These are phyloP conservation scores for Amanita phalloides DNA, from an alignment of 768 basidiomycete species.

Conservation along the genomic window DNA sequence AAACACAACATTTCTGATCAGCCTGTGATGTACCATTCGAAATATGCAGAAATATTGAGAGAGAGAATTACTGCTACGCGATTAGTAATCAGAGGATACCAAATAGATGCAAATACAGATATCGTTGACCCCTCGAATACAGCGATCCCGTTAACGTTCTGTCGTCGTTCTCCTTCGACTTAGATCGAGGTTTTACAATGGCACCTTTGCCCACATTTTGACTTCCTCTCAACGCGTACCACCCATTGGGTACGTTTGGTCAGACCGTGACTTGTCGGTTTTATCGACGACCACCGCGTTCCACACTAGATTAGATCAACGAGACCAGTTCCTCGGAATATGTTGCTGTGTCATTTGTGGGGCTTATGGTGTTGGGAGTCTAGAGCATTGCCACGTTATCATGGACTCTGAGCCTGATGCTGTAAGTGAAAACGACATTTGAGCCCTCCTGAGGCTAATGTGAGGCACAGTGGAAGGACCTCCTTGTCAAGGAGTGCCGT, in stretches of 20 bases:
- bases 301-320: slow-evolving; percentile 2
- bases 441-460: not conserved
- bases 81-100: too few relatives aligned
- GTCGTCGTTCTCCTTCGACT: not conserved
- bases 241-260: slow-evolving; percentile 1
- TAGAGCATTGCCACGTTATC: slow-evolving; percentile 2
- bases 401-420: not conserved
- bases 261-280: not conserved
- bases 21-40: too few relatives aligned
- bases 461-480: slow-evolving; percentile 1
- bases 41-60: too few relatives aligned
- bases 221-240: not conserved
- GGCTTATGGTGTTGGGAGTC: not conserved
- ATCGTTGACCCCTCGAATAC: too few relatives aligned
- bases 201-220: not conserved
- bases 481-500: not conserved
- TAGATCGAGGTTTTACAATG: slow-evolving; percentile 2
- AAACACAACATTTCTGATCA: too few relatives aligned
- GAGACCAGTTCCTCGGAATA: not conserved
- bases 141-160: too few relatives aligned
- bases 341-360: slow-evolving; percentile 1
- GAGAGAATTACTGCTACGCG: too few relatives aligned
- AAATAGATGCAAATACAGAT: too few relatives aligned
- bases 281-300: slow-evolving; percentile 1
- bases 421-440: not conserved